These are phyloP conservation scores for Pythium biforme DNA, from an alignment of 352 stramenopile genomes.

Conservation along the genomic window DNA sequence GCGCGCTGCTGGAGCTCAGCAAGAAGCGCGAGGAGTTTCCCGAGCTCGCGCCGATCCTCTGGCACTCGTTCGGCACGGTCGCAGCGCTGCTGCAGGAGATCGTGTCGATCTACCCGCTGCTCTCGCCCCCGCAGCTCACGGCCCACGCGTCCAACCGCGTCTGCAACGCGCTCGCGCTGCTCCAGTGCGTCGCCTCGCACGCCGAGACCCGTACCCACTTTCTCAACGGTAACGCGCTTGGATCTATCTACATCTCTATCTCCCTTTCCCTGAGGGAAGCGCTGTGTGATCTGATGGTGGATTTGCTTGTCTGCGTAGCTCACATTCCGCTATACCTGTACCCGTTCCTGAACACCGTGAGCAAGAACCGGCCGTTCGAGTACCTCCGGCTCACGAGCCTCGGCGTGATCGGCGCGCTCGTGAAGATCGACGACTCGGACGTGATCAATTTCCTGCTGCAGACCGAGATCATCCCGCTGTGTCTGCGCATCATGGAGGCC, in stretches of 20 bases:
- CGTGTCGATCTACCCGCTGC: constrained; percentile 97
- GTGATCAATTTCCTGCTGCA: constrained; percentile 99
- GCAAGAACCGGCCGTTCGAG: constrained; percentile 98
- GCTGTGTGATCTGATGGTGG: neutral
- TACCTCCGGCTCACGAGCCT: constrained; percentile 97
- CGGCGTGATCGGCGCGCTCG: constrained; percentile 97
- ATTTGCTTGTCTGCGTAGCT: constrained; percentile 44
- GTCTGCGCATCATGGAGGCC: constrained; percentile 98
- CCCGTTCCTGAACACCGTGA: constrained; percentile 98
- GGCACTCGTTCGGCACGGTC: constrained; percentile 97
- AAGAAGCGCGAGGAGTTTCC: constrained; percentile 98
- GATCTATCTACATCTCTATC: neutral
- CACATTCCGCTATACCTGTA: constrained; percentile 99
- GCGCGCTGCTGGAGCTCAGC: constrained; percentile 96
- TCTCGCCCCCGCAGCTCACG: constrained; percentile 96
- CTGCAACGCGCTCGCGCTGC: constrained; percentile 97
- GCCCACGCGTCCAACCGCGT: constrained; percentile 97
- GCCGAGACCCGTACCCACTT: constrained; percentile 96
- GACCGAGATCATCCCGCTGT: constrained; percentile 99
- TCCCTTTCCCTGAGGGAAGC: neutral
- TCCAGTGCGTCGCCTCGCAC: constrained; percentile 98
- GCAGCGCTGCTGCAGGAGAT: constrained; percentile 98
- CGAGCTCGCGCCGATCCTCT: constrained; percentile 97
- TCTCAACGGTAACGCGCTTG: constrained; percentile 78
- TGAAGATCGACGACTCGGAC: constrained; percentile 99